A percentile compares a stretch with the other conserved stretches of the same genome.
Evolutionary conservation across 2,329 filamentous ascomycete genomes (phyloP).

Genomic region (Lachnum nothofagi): DNA sequence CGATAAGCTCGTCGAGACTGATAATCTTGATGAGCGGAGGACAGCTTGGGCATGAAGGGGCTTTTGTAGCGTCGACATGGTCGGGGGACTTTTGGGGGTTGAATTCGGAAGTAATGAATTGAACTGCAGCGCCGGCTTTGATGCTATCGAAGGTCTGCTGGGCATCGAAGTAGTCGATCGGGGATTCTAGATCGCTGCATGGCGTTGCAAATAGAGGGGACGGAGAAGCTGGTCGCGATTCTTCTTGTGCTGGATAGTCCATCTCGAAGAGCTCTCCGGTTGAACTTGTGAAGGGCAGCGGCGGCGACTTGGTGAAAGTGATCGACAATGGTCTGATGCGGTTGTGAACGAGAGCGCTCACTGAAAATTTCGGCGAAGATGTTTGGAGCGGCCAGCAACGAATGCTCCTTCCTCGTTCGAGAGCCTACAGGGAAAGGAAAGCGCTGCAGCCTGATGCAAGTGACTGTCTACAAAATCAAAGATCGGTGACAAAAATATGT

Average conservation of each 20-base stretch:
- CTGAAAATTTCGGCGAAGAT: too few relatives aligned
- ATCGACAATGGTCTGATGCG: neutral
- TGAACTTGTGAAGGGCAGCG: slow-evolving; percentile 12
- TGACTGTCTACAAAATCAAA: too few relatives aligned
- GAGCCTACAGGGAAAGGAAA: neutral
- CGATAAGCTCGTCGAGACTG: slow-evolving; percentile 6
- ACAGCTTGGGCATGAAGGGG: neutral
- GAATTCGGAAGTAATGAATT: neutral
- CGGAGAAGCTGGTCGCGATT: too few relatives aligned
- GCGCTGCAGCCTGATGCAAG: too few relatives aligned
- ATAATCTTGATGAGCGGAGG: slow-evolving; percentile 12
- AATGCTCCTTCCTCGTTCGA: neutral
- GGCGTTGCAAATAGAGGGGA: neutral
- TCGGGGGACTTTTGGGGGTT: neutral
- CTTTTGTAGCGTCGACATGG: neutral
- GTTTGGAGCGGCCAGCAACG: neutral
- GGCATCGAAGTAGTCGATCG: neutral
- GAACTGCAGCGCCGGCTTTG: neutral
- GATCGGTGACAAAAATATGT: too few relatives aligned
- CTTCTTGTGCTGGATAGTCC: neutral
- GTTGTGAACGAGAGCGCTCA: neutral
- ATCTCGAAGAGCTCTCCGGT: slow-evolving; percentile 12
- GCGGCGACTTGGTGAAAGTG: neutral
- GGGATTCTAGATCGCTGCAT: neutral
- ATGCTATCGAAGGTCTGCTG: neutral